Conservation (phyloP, 2,329 filamentous ascomycete genomes). For the Leptographium lundbergii region DNA sequence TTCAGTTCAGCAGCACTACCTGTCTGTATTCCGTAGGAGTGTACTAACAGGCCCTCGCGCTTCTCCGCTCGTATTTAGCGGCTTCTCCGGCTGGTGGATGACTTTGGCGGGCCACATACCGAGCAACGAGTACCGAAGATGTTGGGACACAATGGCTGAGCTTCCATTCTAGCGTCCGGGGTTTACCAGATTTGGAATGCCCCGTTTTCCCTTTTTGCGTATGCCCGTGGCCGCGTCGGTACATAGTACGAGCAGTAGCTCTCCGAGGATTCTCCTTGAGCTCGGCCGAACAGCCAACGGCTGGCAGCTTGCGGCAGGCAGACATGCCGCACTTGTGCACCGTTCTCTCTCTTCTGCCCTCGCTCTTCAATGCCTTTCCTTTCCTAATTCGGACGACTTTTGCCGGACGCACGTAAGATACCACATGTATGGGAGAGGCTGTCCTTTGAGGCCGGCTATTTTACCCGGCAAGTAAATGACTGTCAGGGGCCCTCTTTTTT, state of each 20-base stretch:
- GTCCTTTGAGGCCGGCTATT: not conserved
- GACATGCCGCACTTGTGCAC: too few relatives aligned
- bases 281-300: not conserved
- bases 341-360: too few relatives aligned
- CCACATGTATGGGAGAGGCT: too few relatives aligned
- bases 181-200: not conserved
- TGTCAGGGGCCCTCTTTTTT: not conserved
- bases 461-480: not conserved
- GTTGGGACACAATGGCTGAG: not conserved
- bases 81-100: too few relatives aligned
- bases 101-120: not conserved
- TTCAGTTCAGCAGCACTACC: not conserved
- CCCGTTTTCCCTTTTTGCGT: not conserved
- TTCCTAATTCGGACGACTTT: not conserved
- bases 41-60: too few relatives aligned
- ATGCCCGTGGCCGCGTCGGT: too few relatives aligned
- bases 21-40: too few relatives aligned
- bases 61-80: not conserved
- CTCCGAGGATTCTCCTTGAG: not conserved
- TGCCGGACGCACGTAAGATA: too few relatives aligned
- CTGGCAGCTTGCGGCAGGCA: too few relatives aligned
- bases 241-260: too few relatives aligned
- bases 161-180: not conserved
- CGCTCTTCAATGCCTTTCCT: not conserved
- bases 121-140: too few relatives aligned